Percentiles rank a stretch among this genome's conserved stretches.
Conservation (phyloP, 176 grass and related monocot genomes). For the Poa annua region DNA sequence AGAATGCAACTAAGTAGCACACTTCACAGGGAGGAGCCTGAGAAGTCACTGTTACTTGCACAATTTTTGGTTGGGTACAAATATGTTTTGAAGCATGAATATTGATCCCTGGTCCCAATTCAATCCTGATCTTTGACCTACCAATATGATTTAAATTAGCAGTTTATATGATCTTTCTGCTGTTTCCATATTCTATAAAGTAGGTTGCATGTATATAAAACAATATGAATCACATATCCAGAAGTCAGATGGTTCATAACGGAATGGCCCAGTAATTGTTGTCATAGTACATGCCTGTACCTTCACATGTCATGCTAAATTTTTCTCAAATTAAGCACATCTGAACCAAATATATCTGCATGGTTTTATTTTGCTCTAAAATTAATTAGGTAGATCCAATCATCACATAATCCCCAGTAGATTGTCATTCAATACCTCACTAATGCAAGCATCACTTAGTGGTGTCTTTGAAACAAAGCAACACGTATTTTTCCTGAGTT, state of each 20-base stretch:
- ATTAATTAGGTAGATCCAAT: neutral
- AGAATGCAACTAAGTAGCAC: neutral
- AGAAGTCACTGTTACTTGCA: neutral
- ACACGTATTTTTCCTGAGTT: conserved; percentile 6
- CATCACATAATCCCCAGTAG: neutral
- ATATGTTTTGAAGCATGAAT: neutral
- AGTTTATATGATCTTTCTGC: neutral
- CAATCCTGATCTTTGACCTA: neutral
- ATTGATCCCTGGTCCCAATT: neutral
- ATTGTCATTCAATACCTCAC: neutral
- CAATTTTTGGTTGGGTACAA: neutral
- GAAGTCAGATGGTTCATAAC: neutral
- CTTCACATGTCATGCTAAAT: conserved; percentile 17
- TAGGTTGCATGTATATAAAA: conserved; percentile 9
- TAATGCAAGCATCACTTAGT: conserved; percentile 10
- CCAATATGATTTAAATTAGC: neutral
- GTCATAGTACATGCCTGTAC: neutral
- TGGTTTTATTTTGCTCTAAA: neutral
- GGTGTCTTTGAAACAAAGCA: conserved; percentile 27
- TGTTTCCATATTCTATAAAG: neutral
- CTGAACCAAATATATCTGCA: conserved; percentile 13
- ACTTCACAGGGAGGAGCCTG: neutral
- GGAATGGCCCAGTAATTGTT: conserved; percentile 13
- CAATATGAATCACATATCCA: conserved; percentile 19
- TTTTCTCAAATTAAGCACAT: conserved; percentile 21